A percentile compares a stretch with the other conserved stretches of the same genome.
These are phyloP conservation scores for Tieghemiomyces parasiticus DNA, from an alignment of 192 early-diverging fungal genomes.

Conservation along the genomic window DNA sequence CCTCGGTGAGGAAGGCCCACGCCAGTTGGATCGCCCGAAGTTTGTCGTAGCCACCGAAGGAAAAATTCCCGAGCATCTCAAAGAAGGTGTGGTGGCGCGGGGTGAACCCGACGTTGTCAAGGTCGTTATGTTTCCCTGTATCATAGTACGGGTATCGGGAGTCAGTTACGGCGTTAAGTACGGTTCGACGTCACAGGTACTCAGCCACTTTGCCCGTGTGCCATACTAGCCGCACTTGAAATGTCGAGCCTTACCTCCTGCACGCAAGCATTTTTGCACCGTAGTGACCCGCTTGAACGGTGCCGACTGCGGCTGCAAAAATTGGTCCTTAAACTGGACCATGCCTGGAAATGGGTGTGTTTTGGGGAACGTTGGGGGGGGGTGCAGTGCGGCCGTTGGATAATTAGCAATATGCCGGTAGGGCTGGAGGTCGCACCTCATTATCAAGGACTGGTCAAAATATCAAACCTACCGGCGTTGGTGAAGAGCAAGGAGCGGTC, in stretches of 20 bases:
- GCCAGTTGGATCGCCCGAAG: constrained; percentile 34
- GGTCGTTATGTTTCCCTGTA: constrained; percentile 39
- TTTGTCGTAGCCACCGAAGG: constrained; percentile 41
- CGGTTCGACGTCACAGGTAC: no score
- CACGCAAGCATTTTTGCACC: constrained; percentile 38
- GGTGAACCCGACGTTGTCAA: constrained; percentile 48
- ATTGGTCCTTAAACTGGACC: constrained; percentile 41
- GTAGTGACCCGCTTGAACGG: constrained; percentile 30
- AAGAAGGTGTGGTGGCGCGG: constrained; percentile 50
- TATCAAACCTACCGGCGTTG: constrained; percentile 31
- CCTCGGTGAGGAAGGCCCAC: constrained; percentile 36
- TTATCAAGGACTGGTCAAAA: neutral
- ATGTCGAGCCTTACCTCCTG: constrained; percentile 23
- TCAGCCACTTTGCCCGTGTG: neutral
- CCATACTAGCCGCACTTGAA: neutral
- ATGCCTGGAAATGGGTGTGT: constrained; percentile 21
- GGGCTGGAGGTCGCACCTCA: neutral
- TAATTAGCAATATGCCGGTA: neutral
- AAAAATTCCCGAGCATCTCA: constrained; percentile 53
- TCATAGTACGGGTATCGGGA: neutral
- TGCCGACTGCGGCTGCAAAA: constrained; percentile 27
- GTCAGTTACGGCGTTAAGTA: neutral
- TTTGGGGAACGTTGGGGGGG: neutral
- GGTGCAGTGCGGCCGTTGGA: neutral
- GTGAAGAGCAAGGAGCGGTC: constrained; percentile 40